These are phyloP conservation scores for Auricularia sp. DNA, from an alignment of 768 basidiomycete species.

Conservation along the genomic window DNA sequence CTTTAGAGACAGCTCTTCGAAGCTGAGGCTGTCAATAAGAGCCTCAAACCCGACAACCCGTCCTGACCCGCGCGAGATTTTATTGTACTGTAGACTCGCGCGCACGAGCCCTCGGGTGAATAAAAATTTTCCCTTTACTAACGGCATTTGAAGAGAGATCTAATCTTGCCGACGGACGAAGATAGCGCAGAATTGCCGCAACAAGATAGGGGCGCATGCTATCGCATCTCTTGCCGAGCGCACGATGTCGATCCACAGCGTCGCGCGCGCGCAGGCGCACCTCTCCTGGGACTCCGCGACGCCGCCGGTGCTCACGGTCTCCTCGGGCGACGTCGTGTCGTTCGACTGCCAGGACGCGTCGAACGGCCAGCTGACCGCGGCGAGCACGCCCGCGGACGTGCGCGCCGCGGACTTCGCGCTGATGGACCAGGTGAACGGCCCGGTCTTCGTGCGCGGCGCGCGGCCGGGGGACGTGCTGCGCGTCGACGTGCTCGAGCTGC, in stretches of 20 bases:
- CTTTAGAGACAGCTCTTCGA: no score
- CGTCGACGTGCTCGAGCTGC: constrained; percentile 45
- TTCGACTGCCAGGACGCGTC: constrained; percentile 58
- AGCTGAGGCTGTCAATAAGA: no score
- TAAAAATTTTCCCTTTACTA: no score
- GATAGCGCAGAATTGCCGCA: no score
- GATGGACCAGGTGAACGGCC: constrained; percentile 52
- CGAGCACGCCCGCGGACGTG: constrained; percentile 29
- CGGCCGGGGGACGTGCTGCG: constrained; percentile 47
- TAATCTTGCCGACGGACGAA: no score
- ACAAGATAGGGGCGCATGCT: no score
- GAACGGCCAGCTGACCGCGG: constrained; percentile 44
- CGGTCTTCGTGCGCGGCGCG: constrained; percentile 43
- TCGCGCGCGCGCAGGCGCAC: constrained; percentile 42
- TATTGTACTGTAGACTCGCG: no score
- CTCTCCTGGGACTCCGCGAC: constrained; percentile 56
- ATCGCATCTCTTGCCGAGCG: no score
- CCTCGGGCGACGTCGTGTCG: constrained; percentile 43
- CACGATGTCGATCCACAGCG: constrained; percentile 40
- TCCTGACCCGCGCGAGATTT: no score
- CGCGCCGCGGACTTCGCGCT: constrained; percentile 34
- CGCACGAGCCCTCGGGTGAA: no score
- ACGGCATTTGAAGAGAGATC: no score
- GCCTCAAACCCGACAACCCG: no score
- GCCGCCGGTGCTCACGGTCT: constrained; percentile 36